These are phyloP conservation scores for Rutstroemia sydowiana DNA, from an alignment of 2,329 filamentous ascomycete species.

Conservation along the genomic window DNA sequence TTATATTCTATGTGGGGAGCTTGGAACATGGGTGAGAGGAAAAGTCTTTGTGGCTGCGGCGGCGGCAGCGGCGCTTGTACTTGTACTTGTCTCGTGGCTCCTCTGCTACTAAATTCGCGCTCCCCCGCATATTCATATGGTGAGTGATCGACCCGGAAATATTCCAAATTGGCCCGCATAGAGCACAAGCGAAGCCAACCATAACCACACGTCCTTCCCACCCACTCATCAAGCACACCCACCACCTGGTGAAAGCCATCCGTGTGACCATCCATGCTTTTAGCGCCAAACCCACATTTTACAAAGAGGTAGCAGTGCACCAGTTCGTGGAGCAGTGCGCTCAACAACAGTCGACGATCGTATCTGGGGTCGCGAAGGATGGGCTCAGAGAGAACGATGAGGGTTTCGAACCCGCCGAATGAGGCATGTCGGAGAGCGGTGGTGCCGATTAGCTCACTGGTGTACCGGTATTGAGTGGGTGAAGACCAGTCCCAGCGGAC, in stretches of 20 bases:
- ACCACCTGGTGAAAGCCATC: conserved; percentile 52
- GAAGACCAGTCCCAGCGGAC: conserved; percentile 55
- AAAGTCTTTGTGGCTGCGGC: background rate
- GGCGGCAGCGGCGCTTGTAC: background rate
- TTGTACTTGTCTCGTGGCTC: too few relatives aligned
- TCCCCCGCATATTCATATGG: background rate
- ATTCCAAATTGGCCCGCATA: conserved; percentile 54
- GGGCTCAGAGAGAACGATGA: conserved; percentile 53
- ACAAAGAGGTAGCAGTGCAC: conserved; percentile 62
- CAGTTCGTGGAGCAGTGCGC: conserved; percentile 59
- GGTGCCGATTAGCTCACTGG: conserved; percentile 52
- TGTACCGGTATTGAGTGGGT: conserved; percentile 40
- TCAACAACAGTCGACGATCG: conserved; percentile 53
- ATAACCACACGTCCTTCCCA: conserved; percentile 37
- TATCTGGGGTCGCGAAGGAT: conserved; percentile 46
- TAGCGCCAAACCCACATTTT: conserved; percentile 50
- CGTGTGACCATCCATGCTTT: conserved; percentile 51
- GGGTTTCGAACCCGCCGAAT: conserved; percentile 49
- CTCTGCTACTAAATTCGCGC: background rate
- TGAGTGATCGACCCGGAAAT: conserved; percentile 33
- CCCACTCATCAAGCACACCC: conserved; percentile 53
- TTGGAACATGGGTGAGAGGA: too few relatives aligned
- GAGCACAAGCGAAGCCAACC: conserved; percentile 48
- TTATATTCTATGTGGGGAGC: too few relatives aligned
- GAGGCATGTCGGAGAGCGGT: conserved; percentile 45